phyloP scores from a whole-genome alignment of 2,329 filamentous ascomycete species.

The Lasiodiplodia sp. region DNA sequence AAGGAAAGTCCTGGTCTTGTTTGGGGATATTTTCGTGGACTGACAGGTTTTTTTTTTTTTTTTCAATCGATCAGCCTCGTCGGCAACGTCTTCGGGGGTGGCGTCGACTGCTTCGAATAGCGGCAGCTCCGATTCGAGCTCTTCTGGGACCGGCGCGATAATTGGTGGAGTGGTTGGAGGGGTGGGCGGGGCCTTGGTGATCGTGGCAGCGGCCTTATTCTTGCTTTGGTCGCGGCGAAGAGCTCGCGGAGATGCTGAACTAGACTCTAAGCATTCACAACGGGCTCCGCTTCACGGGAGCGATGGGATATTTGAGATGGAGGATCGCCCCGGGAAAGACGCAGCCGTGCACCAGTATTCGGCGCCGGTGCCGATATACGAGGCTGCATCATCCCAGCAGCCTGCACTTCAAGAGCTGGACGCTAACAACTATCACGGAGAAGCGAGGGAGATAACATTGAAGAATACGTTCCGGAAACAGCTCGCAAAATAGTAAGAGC shows the following conservation, averaged over 20 bases:
- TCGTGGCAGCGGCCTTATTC: background rate
- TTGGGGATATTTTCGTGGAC: no score
- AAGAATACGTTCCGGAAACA: background rate
- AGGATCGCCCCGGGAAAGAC: background rate
- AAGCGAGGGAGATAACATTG: background rate
- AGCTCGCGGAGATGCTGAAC: background rate
- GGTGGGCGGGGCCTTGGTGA: background rate
- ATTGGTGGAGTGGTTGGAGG: background rate
- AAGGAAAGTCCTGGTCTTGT: no score
- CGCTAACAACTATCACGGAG: background rate
- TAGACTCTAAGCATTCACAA: background rate
- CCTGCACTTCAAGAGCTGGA: background rate
- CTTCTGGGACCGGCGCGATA: background rate
- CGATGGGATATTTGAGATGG: background rate
- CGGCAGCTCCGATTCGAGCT: background rate
- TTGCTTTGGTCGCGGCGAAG: background rate
- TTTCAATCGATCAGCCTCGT: background rate
- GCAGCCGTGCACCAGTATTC: background rate
- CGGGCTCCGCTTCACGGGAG: background rate
- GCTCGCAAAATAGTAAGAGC: no score
- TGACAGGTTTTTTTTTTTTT: background rate
- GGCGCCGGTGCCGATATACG: background rate
- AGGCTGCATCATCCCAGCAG: background rate
- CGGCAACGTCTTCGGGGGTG: background rate
- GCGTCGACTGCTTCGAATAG: background rate